Evolutionary conservation across 768 basidiomycete genomes (phyloP), one percentile per base, ranked within the genome.

Genomic region (Pulveroboletus ravenelii): DNA sequence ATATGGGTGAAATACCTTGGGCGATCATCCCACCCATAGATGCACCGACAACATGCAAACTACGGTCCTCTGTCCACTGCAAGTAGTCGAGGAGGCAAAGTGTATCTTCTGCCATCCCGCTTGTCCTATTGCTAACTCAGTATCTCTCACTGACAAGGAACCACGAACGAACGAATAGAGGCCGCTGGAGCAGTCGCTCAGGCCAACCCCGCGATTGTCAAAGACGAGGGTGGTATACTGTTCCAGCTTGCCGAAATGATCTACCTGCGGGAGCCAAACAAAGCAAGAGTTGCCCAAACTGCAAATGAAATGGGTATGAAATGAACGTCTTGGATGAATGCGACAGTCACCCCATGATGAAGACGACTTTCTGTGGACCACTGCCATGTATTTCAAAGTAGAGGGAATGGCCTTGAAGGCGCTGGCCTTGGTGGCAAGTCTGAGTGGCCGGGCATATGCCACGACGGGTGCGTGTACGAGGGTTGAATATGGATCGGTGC

Each of bases 371-470:
- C 52, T 76, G 72, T 10, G 76, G 75, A 0, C 84, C 84, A 4
- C 56, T 68, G 3, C 89, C 90, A 64, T 93, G 90, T 36, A 83
- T 76, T 64, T 90, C 87, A 55, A 77, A 91, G 66, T 91, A 93
- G 2, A 91, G 71, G 1, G 85, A 87, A 60, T 89, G 87, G 43
- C 78, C 82, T 60, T 86, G 79, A 3, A 82, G 52, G 0, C 75
- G 66, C 44, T 74, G 69, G n/a, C 66, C 71, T 56, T 79, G 75
- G 15, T 71, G 67, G 23, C 72, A 72, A 5, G 81, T 68, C 27
- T 72, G 60, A 2, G 81, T 81, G 14, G 89, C 82, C 2, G 85
- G 87, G 61, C 87, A 91, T 17, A 89, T 74, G 7, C 89, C 89
- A 45, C 83, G 84, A 30, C 80, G 77, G 5, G 77, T 72, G 58